These are phyloP conservation scores for Sporothrix curviconia DNA, from an alignment of 2,329 filamentous ascomycete genomes.

Conservation along the genomic window DNA sequence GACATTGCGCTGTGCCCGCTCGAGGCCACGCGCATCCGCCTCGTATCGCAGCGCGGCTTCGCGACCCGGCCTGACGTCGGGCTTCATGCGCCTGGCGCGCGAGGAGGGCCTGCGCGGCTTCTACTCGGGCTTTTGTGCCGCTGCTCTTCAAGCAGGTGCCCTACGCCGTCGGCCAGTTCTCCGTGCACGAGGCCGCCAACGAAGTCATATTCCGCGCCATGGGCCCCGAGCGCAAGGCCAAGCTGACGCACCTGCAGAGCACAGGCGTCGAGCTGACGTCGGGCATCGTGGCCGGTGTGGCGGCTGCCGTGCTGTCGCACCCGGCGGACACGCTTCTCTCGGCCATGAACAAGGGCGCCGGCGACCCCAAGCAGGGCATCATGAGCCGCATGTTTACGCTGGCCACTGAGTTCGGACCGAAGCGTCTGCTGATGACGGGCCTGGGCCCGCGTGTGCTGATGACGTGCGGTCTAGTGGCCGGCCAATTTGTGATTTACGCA, in stretches of 20 bases:
- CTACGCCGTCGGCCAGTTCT: constrained; percentile 92
- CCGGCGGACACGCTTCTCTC: constrained; percentile 65
- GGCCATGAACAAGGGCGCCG: constrained; percentile 50
- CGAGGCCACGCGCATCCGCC: constrained; percentile 71
- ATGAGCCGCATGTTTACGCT: constrained; percentile 48
- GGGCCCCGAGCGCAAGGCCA: constrained; percentile 60
- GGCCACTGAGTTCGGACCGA: constrained; percentile 45
- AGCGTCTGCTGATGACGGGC: constrained; percentile 39
- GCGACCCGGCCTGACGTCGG: constrained; percentile 63
- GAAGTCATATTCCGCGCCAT: constrained; percentile 66
- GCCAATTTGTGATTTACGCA: constrained; percentile 50
- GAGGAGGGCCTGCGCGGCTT: constrained; percentile 77
- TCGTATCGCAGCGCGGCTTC: constrained; percentile 76
- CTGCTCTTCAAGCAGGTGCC: constrained; percentile 85
- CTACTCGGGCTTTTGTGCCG: constrained; percentile 85
- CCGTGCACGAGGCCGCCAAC: constrained; percentile 82
- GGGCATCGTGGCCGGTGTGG: constrained; percentile 81
- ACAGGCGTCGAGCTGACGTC: constrained; percentile 80
- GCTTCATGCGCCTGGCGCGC: constrained; percentile 68
- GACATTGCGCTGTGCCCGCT: constrained; percentile 84
- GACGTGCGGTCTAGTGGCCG: constrained; percentile 47
- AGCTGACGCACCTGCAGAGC: constrained; percentile 62
- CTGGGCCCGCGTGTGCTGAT: constrained; percentile 46
- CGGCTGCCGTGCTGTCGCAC: constrained; percentile 81
- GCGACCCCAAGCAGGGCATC: constrained; percentile 40